Percentiles rank a stretch among this genome's conserved stretches.
Evolutionary conservation across 2,329 filamentous ascomycete species (phyloP).

Genomic region (Daldinia sp.): DNA sequence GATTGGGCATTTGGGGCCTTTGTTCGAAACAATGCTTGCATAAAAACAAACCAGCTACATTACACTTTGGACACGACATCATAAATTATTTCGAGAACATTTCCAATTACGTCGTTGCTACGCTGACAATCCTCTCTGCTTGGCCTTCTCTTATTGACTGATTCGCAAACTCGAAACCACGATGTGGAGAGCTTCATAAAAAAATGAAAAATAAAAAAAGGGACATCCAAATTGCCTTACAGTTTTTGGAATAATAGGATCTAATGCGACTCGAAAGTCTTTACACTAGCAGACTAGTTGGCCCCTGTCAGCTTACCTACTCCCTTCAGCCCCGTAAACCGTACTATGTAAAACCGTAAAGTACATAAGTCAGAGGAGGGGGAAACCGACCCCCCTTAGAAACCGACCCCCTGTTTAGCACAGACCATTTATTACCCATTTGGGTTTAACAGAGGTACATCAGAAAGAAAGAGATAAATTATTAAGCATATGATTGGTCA

Average conservation of each 20-base stretch:
- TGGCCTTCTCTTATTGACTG: conserved; percentile 13
- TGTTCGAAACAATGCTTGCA: conserved; percentile 22
- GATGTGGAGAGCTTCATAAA: neutral
- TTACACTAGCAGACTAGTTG: too few relatives aligned
- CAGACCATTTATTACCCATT: neutral
- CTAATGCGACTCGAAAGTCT: conserved; percentile 19
- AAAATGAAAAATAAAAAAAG: conserved; percentile 19
- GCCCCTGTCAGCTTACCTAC: conserved; percentile 26
- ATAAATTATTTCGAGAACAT: conserved; percentile 29
- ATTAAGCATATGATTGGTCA: too few relatives aligned
- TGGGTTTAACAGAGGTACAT: neutral
- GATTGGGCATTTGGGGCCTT: conserved; percentile 13
- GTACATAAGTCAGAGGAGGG: too few relatives aligned
- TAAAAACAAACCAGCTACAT: conserved; percentile 9
- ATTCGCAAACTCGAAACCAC: conserved; percentile 19
- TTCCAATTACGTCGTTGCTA: conserved; percentile 12
- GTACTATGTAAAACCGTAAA: too few relatives aligned
- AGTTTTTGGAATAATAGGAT: neutral
- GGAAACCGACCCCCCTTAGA: too few relatives aligned
- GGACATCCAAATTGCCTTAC: neutral
- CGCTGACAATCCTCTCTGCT: conserved; percentile 11
- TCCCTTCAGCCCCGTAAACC: neutral
- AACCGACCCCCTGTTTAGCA: neutral
- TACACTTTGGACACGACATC: conserved; percentile 12
- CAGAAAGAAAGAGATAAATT: too few relatives aligned